phyloP scores from a whole-genome alignment of 2,329 filamentous ascomycete genomes.

The Colletotrichum sp. region DNA sequence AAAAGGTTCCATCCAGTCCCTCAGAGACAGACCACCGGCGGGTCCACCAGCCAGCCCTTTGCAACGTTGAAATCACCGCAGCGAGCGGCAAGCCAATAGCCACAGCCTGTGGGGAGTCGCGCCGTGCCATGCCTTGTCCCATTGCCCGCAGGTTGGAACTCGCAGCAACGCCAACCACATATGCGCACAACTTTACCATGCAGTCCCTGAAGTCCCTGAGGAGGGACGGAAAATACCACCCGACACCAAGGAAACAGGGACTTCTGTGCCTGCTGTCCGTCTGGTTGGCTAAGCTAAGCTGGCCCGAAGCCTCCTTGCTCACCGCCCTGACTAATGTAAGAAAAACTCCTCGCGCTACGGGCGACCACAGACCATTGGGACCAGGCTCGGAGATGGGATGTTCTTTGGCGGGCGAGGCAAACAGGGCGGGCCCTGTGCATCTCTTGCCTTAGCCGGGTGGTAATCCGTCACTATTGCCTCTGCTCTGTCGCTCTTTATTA shows the following conservation, averaged over 20 bases:
- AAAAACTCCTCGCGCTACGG: constrained; percentile 11
- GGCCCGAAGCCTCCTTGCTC: constrained; percentile 4
- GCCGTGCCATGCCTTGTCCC: not conserved
- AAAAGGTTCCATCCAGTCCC: not conserved
- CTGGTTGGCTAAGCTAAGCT: not conserved
- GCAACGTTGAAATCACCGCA: constrained; percentile 17
- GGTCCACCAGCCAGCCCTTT: constrained; percentile 9
- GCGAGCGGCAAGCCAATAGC: not conserved
- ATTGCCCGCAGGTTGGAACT: not conserved
- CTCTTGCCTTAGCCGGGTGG: not conserved
- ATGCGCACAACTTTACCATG: not conserved
- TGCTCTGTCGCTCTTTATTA: not conserved
- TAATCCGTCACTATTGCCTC: not conserved
- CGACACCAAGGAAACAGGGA: not conserved
- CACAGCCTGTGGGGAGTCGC: not conserved
- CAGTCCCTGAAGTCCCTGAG: not conserved
- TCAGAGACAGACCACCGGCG: not conserved
- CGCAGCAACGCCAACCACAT: not conserved
- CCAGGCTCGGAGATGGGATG: constrained; percentile 12
- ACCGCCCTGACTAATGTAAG: constrained; percentile 21
- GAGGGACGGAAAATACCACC: not conserved
- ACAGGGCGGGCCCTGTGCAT: not conserved
- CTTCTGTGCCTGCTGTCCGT: not conserved
- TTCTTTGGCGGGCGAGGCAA: not conserved
- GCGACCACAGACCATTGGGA: not conserved